Conservation (phyloP, 1,139 yeast species). For the Hanseniaspora uvarum region DNA sequence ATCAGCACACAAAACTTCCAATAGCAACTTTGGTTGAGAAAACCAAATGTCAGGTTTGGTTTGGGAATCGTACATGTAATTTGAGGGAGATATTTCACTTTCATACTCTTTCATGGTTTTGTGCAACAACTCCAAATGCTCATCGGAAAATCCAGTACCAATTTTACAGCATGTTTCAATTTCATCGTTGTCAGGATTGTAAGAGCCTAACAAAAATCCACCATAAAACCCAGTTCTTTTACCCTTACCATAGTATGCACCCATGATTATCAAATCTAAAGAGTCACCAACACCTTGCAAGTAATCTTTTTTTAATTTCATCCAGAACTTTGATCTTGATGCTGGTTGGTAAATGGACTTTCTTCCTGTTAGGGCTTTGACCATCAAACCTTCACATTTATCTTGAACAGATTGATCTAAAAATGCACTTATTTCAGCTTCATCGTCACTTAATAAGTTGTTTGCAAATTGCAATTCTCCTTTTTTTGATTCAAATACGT, state of each 20-base stretch:
- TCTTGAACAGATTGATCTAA: constrained; percentile 83
- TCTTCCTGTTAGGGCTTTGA: constrained; percentile 69
- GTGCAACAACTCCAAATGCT: constrained; percentile 52
- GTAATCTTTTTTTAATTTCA: constrained; percentile 87
- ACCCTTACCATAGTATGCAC: constrained; percentile 90
- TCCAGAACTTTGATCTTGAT: constrained; percentile 89
- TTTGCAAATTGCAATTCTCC: constrained; percentile 83
- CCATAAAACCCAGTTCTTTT: constrained; percentile 93
- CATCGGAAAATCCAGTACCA: constrained; percentile 95
- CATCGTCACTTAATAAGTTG: constrained; percentile 55
- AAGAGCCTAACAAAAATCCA: constrained; percentile 82
- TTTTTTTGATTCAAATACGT: constrained; percentile 48
- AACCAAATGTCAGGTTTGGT: constrained; percentile 93
- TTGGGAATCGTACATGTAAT: constrained; percentile 58
- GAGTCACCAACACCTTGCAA: constrained; percentile 93
- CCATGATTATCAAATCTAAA: constrained; percentile 81
- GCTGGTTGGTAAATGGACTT: constrained; percentile 90
- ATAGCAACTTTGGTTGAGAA: constrained; percentile 64
- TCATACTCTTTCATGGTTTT: constrained; percentile 60
- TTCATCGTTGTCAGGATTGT: constrained; percentile 81
- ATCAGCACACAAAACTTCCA: constrained; percentile 93
- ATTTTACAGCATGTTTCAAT: constrained; percentile 92
- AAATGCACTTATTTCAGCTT: constrained; percentile 74
- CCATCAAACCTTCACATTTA: constrained; percentile 94
- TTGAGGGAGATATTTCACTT: constrained; percentile 54